Conservation (phyloP, 371 early-diverging fungal species). For the Zopfochytrium polystomum region DNA sequence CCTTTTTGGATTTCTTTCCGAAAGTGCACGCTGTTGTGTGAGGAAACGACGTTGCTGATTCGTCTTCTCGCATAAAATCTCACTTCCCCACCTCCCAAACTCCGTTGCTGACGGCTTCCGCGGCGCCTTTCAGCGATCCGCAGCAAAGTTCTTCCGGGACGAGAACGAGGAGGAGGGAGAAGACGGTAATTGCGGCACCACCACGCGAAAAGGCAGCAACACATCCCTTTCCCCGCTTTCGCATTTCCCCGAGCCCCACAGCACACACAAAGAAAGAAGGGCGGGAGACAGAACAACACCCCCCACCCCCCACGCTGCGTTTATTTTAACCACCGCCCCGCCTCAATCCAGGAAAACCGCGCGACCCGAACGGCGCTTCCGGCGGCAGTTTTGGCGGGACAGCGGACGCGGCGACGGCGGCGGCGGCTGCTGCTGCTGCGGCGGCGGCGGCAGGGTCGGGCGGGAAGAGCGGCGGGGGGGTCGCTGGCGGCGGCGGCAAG, state of each 20-base stretch:
- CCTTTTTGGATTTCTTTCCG: neutral
- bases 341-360: no score
- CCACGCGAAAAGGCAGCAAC: neutral
- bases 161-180: conserved; percentile 13
- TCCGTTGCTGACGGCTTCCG: neutral
- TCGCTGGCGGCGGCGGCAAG: no score
- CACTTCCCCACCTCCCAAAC: no score
- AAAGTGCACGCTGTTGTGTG: neutral
- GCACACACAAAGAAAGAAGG: neutral
- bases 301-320: conserved; percentile 21
- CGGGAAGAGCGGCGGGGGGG: no score
- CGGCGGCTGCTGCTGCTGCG: no score
- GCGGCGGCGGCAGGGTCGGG: no score
- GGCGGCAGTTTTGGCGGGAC: no score
- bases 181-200: neutral
- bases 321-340: no score
- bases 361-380: no score
- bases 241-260: no score
- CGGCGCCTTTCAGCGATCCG: conserved; percentile 12
- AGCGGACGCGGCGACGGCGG: no score
- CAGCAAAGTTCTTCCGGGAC: conserved; percentile 5
- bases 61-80: neutral
- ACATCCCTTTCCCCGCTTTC: neutral
- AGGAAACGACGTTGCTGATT: neutral
- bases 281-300: conserved; percentile 12